Base-by-base conservation (phyloP, 2,329 filamentous ascomycete species). In the Grosmannia clavigera region DNA sequence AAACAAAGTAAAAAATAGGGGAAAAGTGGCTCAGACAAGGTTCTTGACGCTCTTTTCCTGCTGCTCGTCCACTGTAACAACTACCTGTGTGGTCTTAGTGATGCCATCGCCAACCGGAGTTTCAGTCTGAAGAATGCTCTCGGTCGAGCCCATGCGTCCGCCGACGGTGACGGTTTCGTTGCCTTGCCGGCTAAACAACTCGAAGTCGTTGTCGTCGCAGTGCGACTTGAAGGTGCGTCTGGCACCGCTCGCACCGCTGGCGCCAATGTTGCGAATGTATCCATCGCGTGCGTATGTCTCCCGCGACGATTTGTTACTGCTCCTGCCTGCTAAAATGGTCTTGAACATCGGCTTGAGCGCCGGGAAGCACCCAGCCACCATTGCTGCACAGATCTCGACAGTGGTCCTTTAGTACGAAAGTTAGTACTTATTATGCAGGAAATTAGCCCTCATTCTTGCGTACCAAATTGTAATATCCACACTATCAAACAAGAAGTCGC, bases 381-480 rank as follows among this genome's bases (percentile, higher is more conserved):
- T 65, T 58, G 65, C 66, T 25, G 66, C 63, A 56, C 63, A 61
- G 40, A 67, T 66, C 48, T 68, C 66, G 48, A 62, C 61, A 19
- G 64, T 62, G 27, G 65, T 66, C 65, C 66, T 69, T 52, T 11
- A 22, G 11, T 22, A 43, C 9, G 3, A 33, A 7, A 38, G 12
- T 58, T 55, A 29, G 19, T n/a, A 7, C 11, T 10, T 10, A 3
- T 40, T 9, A 46, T 2, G 14, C 2, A 1, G 7, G 6, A 51
- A 40, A 16, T 40, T 31, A 31, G 31, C 31, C 11, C 35, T 40
- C 12, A 2, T 40, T 14, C 5, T 14, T 38, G 35, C 63, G 4
- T 56, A 68, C 68, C 68, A 69, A 10, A 69, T 70, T 0, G 68
- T 69, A 9, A 70, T 60, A 19, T 70, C 66, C 0, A 63, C 61